These are phyloP conservation scores for Trichoderma virens DNA, from an alignment of 495 filamentous ascomycete genomes.

Conservation along the genomic window DNA sequence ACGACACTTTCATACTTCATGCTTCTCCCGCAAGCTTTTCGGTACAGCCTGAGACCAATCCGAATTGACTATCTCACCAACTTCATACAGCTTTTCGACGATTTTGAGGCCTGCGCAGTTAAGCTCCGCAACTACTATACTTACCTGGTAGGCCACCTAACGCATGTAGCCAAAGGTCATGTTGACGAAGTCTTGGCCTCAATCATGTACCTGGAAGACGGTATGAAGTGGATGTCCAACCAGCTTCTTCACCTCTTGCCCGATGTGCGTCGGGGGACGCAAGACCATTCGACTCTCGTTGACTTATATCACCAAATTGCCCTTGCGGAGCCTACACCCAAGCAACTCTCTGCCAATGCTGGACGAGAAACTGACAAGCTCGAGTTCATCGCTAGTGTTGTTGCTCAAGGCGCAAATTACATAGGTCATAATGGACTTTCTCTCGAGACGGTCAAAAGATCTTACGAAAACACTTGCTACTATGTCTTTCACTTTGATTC, in stretches of 20 bases:
- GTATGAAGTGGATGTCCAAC: neutral
- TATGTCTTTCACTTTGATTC: slow-evolving; percentile 19
- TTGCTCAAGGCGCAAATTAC: slow-evolving; percentile 18
- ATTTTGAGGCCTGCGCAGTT: slow-evolving; percentile 13
- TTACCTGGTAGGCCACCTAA: slow-evolving; percentile 8
- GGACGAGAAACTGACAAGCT: slow-evolving; percentile 14
- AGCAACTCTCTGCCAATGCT: slow-evolving; percentile 8
- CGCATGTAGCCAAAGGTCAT: slow-evolving; percentile 15
- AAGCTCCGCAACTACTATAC: slow-evolving; percentile 24
- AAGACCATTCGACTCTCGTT: slow-evolving; percentile 7
- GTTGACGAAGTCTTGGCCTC: slow-evolving; percentile 8
- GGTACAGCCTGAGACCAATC: neutral
- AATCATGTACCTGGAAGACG: slow-evolving; percentile 6
- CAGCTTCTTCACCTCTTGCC: neutral
- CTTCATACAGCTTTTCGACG: slow-evolving; percentile 18
- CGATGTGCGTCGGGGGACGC: slow-evolving; percentile 6
- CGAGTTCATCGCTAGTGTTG: slow-evolving; percentile 16
- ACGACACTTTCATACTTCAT: slow-evolving; percentile 14
- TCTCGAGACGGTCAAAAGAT: slow-evolving; percentile 9
- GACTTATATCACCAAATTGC: slow-evolving; percentile 11
- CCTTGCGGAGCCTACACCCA: neutral
- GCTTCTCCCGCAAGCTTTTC: neutral
- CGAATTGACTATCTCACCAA: slow-evolving; percentile 13
- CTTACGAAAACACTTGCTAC: slow-evolving; percentile 1
- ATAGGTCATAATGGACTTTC: slow-evolving; percentile 18